Evolutionary conservation across 139 green algal genomes (phyloP).

Genomic region (Tetraselmis chui): DNA sequence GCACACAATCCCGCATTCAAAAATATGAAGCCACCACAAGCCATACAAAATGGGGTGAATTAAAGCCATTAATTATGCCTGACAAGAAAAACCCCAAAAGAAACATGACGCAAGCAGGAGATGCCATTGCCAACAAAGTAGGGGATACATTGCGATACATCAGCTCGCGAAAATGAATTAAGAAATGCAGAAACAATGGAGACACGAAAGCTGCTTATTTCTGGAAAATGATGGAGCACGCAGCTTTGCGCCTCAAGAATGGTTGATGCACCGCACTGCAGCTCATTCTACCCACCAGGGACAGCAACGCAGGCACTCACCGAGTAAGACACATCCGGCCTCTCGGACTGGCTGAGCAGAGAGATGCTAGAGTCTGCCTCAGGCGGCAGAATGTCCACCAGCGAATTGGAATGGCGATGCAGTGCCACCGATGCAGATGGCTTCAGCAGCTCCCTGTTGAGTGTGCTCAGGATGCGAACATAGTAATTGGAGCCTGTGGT

Average conservation of each 20-base stretch:
- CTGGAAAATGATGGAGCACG: no score
- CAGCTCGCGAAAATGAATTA: no score
- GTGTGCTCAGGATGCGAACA: constrained; percentile 89
- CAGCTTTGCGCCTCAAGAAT: no score
- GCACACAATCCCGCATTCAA: background rate
- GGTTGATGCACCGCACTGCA: background rate
- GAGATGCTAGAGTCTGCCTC: constrained; percentile 97
- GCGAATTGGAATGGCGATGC: constrained; percentile 94
- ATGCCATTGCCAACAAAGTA: no score
- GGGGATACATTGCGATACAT: no score
- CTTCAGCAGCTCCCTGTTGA: constrained; percentile 97
- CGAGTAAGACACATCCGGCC: constrained; percentile 90
- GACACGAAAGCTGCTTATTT: no score
- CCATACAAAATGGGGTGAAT: no score
- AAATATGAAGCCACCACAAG: no score
- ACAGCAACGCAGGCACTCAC: constrained; percentile 18
- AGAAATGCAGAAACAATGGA: no score
- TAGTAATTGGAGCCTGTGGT: constrained; percentile 92
- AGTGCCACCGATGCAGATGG: constrained; percentile 89
- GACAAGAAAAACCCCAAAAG: no score
- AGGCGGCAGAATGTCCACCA: constrained; percentile 96
- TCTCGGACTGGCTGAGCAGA: constrained; percentile 83
- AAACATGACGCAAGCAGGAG: no score
- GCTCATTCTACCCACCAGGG: background rate
- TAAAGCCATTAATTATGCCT: no score